These are phyloP conservation scores for Dalbergia cochinchinensis DNA, from an alignment of 306 rosid species.

Conservation along the genomic window DNA sequence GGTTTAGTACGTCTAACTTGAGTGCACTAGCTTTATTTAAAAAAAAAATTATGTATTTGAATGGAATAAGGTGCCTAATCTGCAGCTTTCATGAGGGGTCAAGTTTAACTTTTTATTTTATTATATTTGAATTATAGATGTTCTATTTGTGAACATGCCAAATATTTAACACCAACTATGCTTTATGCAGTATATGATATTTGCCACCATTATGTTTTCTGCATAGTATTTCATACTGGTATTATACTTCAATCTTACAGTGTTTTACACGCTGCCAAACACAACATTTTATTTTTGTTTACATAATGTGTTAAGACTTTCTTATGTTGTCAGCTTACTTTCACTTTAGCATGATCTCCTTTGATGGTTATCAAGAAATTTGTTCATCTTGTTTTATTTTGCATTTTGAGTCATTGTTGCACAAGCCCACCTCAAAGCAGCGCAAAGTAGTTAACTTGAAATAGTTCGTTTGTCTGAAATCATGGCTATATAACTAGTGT, in stretches of 20 bases:
- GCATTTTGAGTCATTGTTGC: background rate
- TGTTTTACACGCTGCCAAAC: background rate
- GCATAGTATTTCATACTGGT: background rate
- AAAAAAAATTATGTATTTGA: too few species aligned
- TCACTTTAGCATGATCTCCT: background rate
- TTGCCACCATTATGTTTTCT: background rate
- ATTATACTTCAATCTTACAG: background rate
- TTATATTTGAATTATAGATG: too few species aligned
- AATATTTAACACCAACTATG: background rate
- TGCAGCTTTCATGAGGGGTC: too few species aligned
- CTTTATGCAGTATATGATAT: background rate
- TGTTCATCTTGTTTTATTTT: background rate
- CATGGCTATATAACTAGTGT: background rate
- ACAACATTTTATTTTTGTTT: background rate
- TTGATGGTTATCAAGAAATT: background rate
- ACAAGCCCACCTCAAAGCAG: background rate
- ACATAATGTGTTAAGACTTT: background rate
- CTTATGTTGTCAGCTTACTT: background rate
- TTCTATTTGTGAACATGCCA: background rate
- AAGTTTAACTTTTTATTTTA: background rate
- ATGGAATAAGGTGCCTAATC: too few species aligned
- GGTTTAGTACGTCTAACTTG: too few species aligned
- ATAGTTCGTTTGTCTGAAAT: background rate
- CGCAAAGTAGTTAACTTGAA: background rate
- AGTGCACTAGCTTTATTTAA: too few species aligned